phyloP scores from a whole-genome alignment of 495 filamentous ascomycete genomes.

The Penicillium arizonense region DNA sequence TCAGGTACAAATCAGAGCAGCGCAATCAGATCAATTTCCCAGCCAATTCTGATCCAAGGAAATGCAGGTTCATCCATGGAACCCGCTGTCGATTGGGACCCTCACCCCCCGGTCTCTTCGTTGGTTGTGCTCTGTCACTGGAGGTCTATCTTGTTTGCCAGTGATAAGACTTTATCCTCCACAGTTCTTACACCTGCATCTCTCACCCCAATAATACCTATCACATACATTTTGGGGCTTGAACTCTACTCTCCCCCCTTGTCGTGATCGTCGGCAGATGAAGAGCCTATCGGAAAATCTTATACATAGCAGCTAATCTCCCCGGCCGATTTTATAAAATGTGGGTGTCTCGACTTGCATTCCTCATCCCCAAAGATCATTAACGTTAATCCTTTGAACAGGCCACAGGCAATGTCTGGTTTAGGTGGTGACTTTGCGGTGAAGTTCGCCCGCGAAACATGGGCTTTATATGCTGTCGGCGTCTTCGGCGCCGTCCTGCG shows the following conservation, averaged over 20 bases:
- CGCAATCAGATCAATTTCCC: slow-evolving; percentile 13
- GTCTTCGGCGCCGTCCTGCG: slow-evolving; percentile 40
- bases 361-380: slow-evolving; percentile 4
- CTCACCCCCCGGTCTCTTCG: slow-evolving; percentile 2
- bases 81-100: background rate
- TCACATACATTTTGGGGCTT: slow-evolving; percentile 8
- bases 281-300: slow-evolving; percentile 12
- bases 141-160: slow-evolving; percentile 7
- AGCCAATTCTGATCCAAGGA: slow-evolving; percentile 10
- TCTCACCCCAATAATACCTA: slow-evolving; percentile 8
- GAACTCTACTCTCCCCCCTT: slow-evolving; percentile 13
- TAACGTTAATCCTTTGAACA: slow-evolving; percentile 10
- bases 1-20: slow-evolving; percentile 16
- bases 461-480: slow-evolving; percentile 46
- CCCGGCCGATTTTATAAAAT: slow-evolving; percentile 17
- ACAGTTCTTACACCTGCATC: slow-evolving; percentile 5
- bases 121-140: slow-evolving; percentile 16
- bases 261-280: slow-evolving; percentile 19
- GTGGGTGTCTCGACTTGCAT: slow-evolving; percentile 15
- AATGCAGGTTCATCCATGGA: slow-evolving; percentile 10
- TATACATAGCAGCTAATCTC: slow-evolving; percentile 7
- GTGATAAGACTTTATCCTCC: slow-evolving; percentile 16
- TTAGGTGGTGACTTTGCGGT: slow-evolving; percentile 32
- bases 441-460: slow-evolving; percentile 43
- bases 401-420: slow-evolving; percentile 33